Conservation (phyloP, 495 filamentous ascomycete species). For the Podospora conica region DNA sequence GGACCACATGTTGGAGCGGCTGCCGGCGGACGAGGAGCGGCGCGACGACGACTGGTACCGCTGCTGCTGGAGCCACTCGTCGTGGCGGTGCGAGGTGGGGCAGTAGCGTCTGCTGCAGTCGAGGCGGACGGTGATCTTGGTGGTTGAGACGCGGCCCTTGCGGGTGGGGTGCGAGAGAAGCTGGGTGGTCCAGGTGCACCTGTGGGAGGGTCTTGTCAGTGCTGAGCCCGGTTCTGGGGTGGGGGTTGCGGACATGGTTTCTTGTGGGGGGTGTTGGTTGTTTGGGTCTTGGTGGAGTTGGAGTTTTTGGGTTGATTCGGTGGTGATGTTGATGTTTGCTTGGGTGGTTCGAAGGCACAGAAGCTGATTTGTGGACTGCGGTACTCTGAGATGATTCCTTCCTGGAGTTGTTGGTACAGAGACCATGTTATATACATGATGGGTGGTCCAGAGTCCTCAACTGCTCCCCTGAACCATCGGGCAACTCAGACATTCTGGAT, state of each 20-base stretch:
- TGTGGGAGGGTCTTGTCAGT: neutral
- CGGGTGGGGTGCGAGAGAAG: neutral
- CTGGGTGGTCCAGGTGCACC: neutral
- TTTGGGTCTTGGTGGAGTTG: neutral
- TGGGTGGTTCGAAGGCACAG: no score
- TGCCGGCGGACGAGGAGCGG: neutral
- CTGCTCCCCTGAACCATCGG: neutral
- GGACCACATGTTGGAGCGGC: no score
- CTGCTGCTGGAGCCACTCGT: neutral
- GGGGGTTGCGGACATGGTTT: neutral
- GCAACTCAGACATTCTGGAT: neutral
- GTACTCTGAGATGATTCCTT: neutral
- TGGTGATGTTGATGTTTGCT: no score
- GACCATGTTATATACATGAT: neutral
- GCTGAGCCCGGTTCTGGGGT: no score
- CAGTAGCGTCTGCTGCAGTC: neutral
- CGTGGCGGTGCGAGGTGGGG: neutral
- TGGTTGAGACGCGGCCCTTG: neutral
- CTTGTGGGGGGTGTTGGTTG: neutral
- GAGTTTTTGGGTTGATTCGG: neutral
- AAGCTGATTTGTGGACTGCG: neutral
- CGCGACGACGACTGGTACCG: no score
- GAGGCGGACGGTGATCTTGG: neutral
- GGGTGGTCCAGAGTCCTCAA: neutral
- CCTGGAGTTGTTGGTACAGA: neutral